Conservation (phyloP, 805 yeast genomes). For the Nakazawaea pomicola region DNA sequence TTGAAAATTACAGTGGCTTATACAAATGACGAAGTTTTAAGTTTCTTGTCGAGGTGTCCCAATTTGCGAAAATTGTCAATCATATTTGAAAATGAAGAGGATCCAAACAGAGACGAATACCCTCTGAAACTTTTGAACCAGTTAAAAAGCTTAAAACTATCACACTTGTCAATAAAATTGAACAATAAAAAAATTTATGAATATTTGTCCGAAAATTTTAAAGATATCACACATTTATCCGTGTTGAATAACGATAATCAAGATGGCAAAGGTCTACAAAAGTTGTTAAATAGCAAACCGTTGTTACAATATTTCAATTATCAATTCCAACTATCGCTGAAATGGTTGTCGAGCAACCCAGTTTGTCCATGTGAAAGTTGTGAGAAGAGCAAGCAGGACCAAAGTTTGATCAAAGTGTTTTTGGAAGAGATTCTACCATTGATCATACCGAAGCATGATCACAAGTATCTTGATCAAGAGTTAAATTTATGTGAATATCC, state of each 20-base stretch:
- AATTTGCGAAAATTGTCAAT: not conserved
- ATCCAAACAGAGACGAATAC: not conserved
- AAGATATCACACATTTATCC: not conserved
- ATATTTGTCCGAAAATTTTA: not conserved
- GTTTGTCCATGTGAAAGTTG: too few relatives aligned
- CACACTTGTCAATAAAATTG: not conserved
- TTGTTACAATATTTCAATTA: conserved; percentile 1
- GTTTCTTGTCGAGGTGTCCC: not conserved
- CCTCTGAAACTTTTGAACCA: not conserved
- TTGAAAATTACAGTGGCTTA: conserved; percentile 1
- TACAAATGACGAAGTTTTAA: conserved; percentile 1
- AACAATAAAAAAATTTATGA: not conserved
- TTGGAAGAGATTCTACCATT: conserved; percentile 1
- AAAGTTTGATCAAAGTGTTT: not conserved
- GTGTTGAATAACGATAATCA: not conserved
- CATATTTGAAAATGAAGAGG: not conserved
- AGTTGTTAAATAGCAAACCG: not conserved
- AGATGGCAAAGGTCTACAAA: not conserved
- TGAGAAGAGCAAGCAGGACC: too few relatives aligned
- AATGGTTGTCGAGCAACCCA: too few relatives aligned
- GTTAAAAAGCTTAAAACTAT: not conserved
- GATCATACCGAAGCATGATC: conserved; percentile 6
- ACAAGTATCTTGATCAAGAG: conserved; percentile 3
- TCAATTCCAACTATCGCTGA: not conserved
- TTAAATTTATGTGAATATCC: conserved; percentile 5